These are phyloP conservation scores for Cryptococcus wingfieldii DNA, from an alignment of 1,284 basidiomycete species.

Conservation along the genomic window DNA sequence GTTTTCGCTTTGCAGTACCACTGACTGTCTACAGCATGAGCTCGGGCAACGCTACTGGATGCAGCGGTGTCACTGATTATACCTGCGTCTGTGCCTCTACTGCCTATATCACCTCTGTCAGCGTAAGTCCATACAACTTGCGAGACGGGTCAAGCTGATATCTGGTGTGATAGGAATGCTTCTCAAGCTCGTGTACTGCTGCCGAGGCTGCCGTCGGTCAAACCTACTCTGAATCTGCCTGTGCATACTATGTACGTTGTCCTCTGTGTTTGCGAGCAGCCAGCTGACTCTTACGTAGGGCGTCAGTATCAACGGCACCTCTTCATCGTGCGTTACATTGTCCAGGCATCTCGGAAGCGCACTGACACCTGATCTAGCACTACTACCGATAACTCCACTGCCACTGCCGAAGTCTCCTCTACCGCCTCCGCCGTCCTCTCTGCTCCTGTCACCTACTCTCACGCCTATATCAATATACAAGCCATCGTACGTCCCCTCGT, in stretches of 20 bases:
- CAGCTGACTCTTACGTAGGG: conserved; percentile 2
- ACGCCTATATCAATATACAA: conserved; percentile 22
- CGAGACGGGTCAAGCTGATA: neutral
- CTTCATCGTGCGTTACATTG: conserved; percentile 2
- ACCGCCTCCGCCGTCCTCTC: conserved; percentile 8
- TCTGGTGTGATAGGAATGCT: conserved; percentile 13
- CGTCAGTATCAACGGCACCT: neutral
- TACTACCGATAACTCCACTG: neutral
- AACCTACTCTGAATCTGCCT: conserved; percentile 15
- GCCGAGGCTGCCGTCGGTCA: conserved; percentile 14
- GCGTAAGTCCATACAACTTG: conserved; percentile 12
- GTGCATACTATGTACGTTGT: conserved; percentile 17
- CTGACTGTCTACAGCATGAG: conserved; percentile 13
- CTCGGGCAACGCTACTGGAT: conserved; percentile 12
- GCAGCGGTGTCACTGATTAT: conserved; percentile 14
- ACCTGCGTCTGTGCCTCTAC: conserved; percentile 21
- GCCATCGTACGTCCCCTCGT: conserved; percentile 19
- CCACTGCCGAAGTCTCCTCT: neutral
- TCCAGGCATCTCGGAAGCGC: neutral
- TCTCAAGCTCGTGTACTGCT: conserved; percentile 12
- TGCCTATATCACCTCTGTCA: conserved; percentile 17
- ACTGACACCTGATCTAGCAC: neutral
- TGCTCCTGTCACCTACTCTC: conserved; percentile 12
- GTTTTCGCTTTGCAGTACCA: neutral
- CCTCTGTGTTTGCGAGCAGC: neutral